Conservation (phyloP, 1,139 yeast genomes). For the Zhuliangozyma blackwelliae region DNA sequence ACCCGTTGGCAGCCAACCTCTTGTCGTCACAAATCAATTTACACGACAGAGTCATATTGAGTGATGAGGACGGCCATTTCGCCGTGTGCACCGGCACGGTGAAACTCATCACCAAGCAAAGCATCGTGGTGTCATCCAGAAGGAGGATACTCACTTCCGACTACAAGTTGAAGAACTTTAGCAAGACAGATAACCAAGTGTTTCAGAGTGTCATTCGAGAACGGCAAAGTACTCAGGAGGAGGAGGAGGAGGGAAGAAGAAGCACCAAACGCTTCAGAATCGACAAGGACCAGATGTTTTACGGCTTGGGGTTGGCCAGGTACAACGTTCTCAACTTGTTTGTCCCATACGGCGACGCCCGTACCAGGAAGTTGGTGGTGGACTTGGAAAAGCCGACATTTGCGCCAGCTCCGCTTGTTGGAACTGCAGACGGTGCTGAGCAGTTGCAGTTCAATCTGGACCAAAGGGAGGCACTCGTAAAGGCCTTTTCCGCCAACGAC, state of each 20-base stretch:
- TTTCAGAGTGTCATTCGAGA: constrained; percentile 43
- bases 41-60: constrained; percentile 60
- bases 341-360: constrained; percentile 48
- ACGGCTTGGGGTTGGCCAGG: constrained; percentile 73
- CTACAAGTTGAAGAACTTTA: constrained; percentile 37
- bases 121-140: constrained; percentile 42
- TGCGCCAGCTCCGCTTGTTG: neutral
- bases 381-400: constrained; percentile 42
- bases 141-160: constrained; percentile 49
- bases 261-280: constrained; percentile 47
- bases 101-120: constrained; percentile 33
- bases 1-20: constrained; percentile 1
- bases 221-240: constrained; percentile 5
- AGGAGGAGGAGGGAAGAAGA: no score
- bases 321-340: constrained; percentile 71
- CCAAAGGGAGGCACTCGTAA: constrained; percentile 65
- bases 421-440: no score
- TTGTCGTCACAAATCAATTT: constrained; percentile 40
- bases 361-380: constrained; percentile 57
- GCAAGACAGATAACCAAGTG: constrained; percentile 41
- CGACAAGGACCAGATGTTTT: constrained; percentile 76
- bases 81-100: constrained; percentile 66
- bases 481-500: constrained; percentile 62
- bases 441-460: constrained; percentile 45
- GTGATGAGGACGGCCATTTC: constrained; percentile 79